Evolutionary conservation across 192 early-diverging fungal genomes (phyloP).

Genomic region (Piromyces sp.): DNA sequence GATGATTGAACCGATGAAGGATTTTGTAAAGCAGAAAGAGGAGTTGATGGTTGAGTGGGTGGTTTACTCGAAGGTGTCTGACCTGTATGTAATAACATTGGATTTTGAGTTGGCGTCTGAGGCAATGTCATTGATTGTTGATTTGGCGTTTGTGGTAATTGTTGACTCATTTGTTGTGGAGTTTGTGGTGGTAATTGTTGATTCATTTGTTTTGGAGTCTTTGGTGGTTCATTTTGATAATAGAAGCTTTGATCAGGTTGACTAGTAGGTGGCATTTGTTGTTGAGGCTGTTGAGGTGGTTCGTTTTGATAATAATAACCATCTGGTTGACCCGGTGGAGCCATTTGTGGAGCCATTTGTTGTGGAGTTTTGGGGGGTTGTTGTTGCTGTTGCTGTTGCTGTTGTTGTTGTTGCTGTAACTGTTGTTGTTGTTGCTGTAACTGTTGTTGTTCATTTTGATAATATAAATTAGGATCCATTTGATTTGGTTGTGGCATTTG

Average conservation of each 20-base stretch:
- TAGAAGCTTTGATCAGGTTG: not conserved
- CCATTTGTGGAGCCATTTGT: not conserved
- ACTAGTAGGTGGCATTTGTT: not conserved
- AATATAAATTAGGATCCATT: not conserved
- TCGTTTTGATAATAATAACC: not conserved
- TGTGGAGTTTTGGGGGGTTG: not conserved
- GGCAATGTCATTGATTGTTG: not conserved
- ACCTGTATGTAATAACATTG: not conserved
- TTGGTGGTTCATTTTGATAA: not conserved
- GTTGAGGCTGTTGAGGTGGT: not conserved
- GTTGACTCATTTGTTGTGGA: not conserved
- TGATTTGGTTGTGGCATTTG: not conserved
- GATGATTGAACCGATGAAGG: not conserved
- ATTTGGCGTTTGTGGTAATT: not conserved
- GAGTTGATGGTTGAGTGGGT: not conserved
- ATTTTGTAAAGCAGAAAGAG: not conserved
- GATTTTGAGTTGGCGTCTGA: not conserved
- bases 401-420: not conserved
- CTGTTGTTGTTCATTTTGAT: not conserved
- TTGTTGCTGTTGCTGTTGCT: not conserved
- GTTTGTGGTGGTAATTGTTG: not conserved
- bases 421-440: not conserved
- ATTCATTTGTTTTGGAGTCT: not conserved
- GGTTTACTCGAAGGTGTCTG: not conserved
- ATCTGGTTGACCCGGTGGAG: not conserved